A percentile compares a stretch with the other conserved stretches of the same genome.
phyloP scores from a whole-genome alignment of 345 rosid species.

The rapeseed (Brassica napus) region DNA sequence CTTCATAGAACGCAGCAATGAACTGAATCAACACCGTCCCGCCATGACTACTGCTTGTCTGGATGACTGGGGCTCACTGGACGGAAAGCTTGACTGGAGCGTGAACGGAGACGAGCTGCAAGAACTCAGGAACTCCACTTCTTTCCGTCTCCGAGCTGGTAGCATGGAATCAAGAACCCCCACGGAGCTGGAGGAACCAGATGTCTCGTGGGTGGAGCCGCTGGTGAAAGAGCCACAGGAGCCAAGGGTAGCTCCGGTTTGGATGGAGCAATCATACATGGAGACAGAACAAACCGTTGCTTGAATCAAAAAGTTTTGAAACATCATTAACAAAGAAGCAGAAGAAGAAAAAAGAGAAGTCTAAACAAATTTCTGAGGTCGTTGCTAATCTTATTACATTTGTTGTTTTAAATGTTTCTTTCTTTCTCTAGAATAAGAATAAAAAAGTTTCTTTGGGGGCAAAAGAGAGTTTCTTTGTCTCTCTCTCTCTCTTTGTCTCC shows the following conservation, averaged over 20 bases:
- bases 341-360: constrained; percentile 7
- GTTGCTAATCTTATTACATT: constrained; percentile 36
- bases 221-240: constrained; percentile 57
- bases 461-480: constrained; percentile 21
- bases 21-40: constrained; percentile 43
- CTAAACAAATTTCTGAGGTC: constrained; percentile 12
- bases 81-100: constrained; percentile 83
- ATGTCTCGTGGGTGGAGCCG: constrained; percentile 77
- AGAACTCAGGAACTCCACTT: constrained; percentile 67
- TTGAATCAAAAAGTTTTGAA: constrained; percentile 38
- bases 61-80: constrained; percentile 73
- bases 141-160: constrained; percentile 57
- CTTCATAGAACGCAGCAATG: constrained; percentile 63
- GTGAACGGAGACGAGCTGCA: constrained; percentile 72
- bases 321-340: constrained; percentile 28
- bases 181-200: constrained; percentile 53
- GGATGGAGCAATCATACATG: constrained; percentile 78
- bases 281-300: constrained; percentile 87
- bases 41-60: constrained; percentile 44
- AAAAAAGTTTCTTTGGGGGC: not conserved
- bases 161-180: constrained; percentile 31
- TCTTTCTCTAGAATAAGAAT: constrained; percentile 29
- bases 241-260: constrained; percentile 50
- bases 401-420: constrained; percentile 25
- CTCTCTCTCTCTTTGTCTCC: constrained; percentile 28